Evolutionary conservation across 2,329 filamentous ascomycete genomes (phyloP), one percentile per base, ranked within the genome.

Genomic region (Colletotrichum orbiculare): DNA sequence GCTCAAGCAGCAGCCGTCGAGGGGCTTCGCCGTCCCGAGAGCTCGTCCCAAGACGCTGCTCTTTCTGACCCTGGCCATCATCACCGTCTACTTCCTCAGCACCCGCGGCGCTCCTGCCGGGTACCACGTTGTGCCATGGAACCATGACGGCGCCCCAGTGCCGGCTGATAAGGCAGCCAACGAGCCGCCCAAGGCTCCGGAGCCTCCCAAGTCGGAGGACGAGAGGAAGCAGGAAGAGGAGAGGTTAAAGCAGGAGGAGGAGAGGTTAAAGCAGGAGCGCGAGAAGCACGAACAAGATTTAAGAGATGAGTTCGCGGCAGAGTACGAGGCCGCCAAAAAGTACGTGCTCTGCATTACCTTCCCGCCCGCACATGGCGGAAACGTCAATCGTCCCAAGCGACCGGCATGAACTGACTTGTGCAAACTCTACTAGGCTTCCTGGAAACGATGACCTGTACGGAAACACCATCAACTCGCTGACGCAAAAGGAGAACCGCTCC

Each of bases 371-470:
- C 33, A 25, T 8, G 15, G 15, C 64, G 67, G 38, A 69, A 70
- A 46, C 69, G 17, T 56, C 52, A 57, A 35, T 33, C 48, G 47
- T 57, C 59, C 50, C 45, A 34, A 9, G 37, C 13, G 60, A 25
- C 42, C 9, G 33, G 39, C 42, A 60, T 25, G 33, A 50, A 50
- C 64, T 66, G 39, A 66, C 54, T 60, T 33, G 10, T 49, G 34
- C 33, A 45, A 50, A 50, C 42, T 33, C 46, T 39, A 11, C 13
- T 68, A 85, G 82, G 42, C 71, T 81, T 65, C 76, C 79, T 13
- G 78, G 78, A 33, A 82, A 82, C 12, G 83, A 85, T 61, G 79
- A 81, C 8, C 80, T 89, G n/a, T 89, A 86, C 70, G 85, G 85
- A 17, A 85, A 83, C 60, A 88, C 85, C 0, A 73, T 89, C 13